Percentiles rank a stretch among this genome's conserved stretches.
phyloP scores from a whole-genome alignment of 169 alveolate genomes.

The Gregarina niphandrodes region DNA sequence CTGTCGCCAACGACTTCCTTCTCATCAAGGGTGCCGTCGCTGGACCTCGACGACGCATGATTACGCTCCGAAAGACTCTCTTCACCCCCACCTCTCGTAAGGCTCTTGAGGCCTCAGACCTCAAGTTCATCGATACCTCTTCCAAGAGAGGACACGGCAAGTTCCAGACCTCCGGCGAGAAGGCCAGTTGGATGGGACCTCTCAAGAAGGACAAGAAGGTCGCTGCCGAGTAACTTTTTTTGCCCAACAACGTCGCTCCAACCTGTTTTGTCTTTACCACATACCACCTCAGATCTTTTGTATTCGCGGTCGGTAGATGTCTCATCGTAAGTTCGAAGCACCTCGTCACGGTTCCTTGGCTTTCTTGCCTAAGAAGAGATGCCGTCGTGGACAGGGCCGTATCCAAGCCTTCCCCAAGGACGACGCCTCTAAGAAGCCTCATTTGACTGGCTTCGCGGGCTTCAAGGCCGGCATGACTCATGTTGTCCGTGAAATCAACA shows the following conservation, averaged over 20 bases:
- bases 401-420: constrained; percentile 87
- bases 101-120: constrained; percentile 73
- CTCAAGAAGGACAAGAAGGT: background rate
- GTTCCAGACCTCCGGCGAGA: constrained; percentile 96
- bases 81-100: constrained; percentile 65
- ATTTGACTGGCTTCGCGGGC: constrained; percentile 96
- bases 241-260: no score
- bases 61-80: constrained; percentile 84
- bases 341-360: constrained; percentile 99
- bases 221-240: background rate
- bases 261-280: no score
- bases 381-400: constrained; percentile 61
- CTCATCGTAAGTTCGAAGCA: constrained; percentile 97
- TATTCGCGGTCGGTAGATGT: no score
- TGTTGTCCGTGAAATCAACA: constrained; percentile 88
- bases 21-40: constrained; percentile 93
- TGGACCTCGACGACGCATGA: constrained; percentile 88
- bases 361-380: constrained; percentile 86
- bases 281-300: no score
- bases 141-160: constrained; percentile 98
- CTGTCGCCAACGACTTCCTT: constrained; percentile 85
- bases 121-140: constrained; percentile 97
- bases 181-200: constrained; percentile 79
- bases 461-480: constrained; percentile 99
- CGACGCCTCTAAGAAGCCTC: constrained; percentile 74